A percentile compares a stretch with the other conserved stretches of the same genome.
Evolutionary conservation across 805 yeast genomes (phyloP).

Genomic region (Hanseniaspora vineae): DNA sequence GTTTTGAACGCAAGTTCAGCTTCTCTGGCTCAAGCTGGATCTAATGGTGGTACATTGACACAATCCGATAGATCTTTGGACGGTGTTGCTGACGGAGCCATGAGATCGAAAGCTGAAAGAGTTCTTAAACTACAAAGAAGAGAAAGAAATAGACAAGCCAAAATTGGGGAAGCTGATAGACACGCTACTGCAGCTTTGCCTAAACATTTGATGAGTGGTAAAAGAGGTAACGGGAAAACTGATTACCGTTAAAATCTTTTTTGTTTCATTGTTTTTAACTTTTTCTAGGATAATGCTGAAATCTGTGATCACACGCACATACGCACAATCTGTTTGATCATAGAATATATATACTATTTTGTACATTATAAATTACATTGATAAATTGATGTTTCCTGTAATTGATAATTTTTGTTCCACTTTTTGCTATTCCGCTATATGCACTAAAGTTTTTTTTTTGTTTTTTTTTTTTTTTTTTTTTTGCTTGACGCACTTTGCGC

Average conservation of each 20-base stretch:
- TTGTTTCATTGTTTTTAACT: no score
- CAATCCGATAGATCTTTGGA: conserved; percentile 76
- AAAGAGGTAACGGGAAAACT: conserved; percentile 89
- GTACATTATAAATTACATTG: no score
- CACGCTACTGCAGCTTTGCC: conserved; percentile 76
- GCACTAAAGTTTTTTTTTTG: neutral
- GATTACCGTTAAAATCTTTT: conserved; percentile 55
- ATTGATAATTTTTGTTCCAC: no score
- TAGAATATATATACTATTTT: no score
- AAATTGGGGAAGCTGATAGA: conserved; percentile 94
- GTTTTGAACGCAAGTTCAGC: conserved; percentile 40
- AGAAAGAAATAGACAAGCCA: conserved; percentile 82
- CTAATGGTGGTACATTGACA: conserved; percentile 29
- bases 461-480: neutral
- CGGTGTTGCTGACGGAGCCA: conserved; percentile 72
- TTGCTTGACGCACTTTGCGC: no score
- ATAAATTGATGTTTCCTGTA: no score
- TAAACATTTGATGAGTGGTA: conserved; percentile 91
- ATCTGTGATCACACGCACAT: no score
- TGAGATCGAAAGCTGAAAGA: conserved; percentile 76
- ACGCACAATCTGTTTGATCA: no score
- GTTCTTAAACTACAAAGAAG: conserved; percentile 82
- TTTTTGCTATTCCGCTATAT: no score
- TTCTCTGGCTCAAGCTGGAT: conserved; percentile 16
- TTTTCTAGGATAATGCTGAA: no score